Evolutionary conservation across 345 rosid genomes (phyloP).

Genomic region (Moricandia arvensis): DNA sequence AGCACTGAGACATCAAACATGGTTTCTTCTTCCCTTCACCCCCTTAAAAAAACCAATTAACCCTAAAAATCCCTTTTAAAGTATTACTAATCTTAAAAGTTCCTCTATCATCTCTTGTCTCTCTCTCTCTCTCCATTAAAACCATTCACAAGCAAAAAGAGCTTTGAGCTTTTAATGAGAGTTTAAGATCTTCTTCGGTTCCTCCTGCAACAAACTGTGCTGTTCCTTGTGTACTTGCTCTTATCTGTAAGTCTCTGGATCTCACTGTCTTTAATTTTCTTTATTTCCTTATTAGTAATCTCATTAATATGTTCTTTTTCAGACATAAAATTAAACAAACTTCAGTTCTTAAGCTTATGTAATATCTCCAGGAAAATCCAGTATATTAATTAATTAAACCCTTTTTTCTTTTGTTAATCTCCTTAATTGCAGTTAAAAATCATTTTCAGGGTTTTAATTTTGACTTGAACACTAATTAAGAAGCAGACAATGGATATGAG

Average conservation of each 20-base stretch:
- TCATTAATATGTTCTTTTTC: slow-evolving; percentile 34
- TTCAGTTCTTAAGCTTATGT: background rate
- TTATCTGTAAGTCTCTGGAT: slow-evolving; percentile 33
- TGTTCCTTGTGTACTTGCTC: slow-evolving; percentile 30
- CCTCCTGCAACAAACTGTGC: slow-evolving; percentile 20
- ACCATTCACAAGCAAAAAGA: slow-evolving; percentile 28
- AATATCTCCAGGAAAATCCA: background rate
- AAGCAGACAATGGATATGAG: slow-evolving; percentile 31
- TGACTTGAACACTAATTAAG: background rate
- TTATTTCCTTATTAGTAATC: slow-evolving; percentile 31
- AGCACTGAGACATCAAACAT: slow-evolving; percentile 63
- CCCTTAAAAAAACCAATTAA: slow-evolving; percentile 1
- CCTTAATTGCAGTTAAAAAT: slow-evolving; percentile 12
- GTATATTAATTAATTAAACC: background rate
- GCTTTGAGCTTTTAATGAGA: slow-evolving; percentile 34
- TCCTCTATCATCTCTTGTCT: background rate
- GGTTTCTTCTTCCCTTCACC: slow-evolving; percentile 25
- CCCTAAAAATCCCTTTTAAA: slow-evolving; percentile 16
- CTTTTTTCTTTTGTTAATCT: slow-evolving; percentile 5
- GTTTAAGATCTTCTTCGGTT: slow-evolving; percentile 28
- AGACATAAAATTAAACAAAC: slow-evolving; percentile 27
- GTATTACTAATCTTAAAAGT: slow-evolving; percentile 28
- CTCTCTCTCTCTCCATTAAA: slow-evolving; percentile 38
- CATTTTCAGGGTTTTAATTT: slow-evolving; percentile 2
- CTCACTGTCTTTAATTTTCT: slow-evolving; percentile 6